Evolutionary conservation across 2,329 filamentous ascomycete species (phyloP), one percentile per base, ranked within the genome.

Genomic region (Alternaria sp.): DNA sequence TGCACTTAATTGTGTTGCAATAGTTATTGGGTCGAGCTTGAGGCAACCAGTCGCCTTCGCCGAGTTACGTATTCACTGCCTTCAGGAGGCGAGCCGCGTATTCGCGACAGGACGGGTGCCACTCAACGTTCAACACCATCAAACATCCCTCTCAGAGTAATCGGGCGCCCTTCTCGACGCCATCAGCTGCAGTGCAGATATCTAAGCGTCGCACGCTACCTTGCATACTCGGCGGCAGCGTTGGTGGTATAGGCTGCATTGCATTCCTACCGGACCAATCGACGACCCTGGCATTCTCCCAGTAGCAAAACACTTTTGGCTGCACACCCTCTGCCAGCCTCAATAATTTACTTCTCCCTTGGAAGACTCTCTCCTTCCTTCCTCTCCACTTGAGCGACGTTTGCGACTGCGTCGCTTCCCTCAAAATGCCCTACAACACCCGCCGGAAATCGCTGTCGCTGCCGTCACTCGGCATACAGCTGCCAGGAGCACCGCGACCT

Each of bases 371-470:
- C 47, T 54, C 47, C 51, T 42, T 53, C 49, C 30, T 53, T 44
- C 30, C 34, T 41, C 44, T 20, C 43, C 20, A 34, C 57, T 38
- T 54, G 57, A 59, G 59, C 62, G 47, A 57, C 59, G 46, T 18
- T 61, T 63, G 43, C 59, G 57, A 57, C 63, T 49, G 49, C 57
- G 34, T 56, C 59, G 57, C 54, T 46, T 43, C 43, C 63, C 26
- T 39, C 62, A 82, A 71, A 74, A 97, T 97, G 93, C 91, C 91
- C 76, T 97, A 97, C 86, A 97, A 97, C 81, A 98, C 94, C 70
- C 91, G 94, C 81, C 90, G 94, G 81, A 98, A 98, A 85, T 97
- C 93, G 76, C 84, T 99, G 69, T 97, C 94, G 64, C 85, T 98
- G 75, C 91, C 93, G 62, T 96, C 93, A 69, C 87, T 98, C 73